Evolutionary conservation across 257 asterid species (phyloP).

Genomic region (Scutellaria galericulata): DNA sequence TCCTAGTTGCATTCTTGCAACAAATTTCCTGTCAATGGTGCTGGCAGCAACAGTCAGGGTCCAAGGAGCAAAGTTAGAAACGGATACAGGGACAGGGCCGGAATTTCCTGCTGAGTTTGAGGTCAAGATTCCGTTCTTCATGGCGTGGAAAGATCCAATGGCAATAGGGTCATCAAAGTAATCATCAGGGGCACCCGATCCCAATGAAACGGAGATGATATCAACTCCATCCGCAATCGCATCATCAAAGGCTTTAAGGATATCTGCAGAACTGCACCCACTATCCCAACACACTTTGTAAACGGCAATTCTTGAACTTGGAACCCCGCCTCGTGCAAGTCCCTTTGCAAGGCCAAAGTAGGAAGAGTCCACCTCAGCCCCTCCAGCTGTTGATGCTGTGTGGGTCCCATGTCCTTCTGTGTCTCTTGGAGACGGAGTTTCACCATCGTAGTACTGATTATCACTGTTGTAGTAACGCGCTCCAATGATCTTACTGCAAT

Average conservation of each 20-base stretch:
- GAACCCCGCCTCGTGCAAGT: constrained; percentile 64
- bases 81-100: constrained; percentile 54
- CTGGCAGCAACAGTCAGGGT: constrained; percentile 73
- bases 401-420: constrained; percentile 70
- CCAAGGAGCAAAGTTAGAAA: constrained; percentile 63
- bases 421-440: constrained; percentile 56
- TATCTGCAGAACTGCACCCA: constrained; percentile 56
- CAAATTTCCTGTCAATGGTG: constrained; percentile 61
- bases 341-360: constrained; percentile 60
- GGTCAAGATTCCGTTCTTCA: constrained; percentile 68
- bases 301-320: constrained; percentile 54
- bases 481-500: constrained; percentile 42
- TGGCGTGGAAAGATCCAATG: constrained; percentile 77
- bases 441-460: background rate
- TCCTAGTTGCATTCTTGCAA: constrained; percentile 60
- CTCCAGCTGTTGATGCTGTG: constrained; percentile 68
- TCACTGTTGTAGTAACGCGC: constrained; percentile 42
- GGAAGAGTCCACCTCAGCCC: constrained; percentile 53
- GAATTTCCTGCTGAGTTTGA: constrained; percentile 67
- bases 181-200: constrained; percentile 44
- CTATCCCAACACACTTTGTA: constrained; percentile 63
- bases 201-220: constrained; percentile 64
- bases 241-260: constrained; percentile 74
- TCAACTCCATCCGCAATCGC: constrained; percentile 82
- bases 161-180: constrained; percentile 69